These are phyloP conservation scores for Ophiognomonia clavigignenti-juglandacearum DNA, from an alignment of 2,329 filamentous ascomycete genomes.

Conservation along the genomic window DNA sequence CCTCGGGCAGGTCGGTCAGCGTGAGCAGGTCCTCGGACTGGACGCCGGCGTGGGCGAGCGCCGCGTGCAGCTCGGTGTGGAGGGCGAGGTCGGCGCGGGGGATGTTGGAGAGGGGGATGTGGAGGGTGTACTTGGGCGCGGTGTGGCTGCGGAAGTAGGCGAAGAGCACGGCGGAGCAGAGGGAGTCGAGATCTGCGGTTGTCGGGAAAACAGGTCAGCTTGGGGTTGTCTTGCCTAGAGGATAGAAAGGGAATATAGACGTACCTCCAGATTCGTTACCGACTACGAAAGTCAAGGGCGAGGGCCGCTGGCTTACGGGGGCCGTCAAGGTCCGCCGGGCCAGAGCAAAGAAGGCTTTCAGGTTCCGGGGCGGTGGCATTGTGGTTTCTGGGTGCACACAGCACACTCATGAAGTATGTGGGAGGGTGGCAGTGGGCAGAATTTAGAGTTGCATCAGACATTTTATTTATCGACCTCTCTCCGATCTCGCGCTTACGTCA, in stretches of 20 bases:
- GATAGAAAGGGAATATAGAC: neutral
- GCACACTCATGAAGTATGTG: too few relatives aligned
- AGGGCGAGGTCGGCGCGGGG: conserved; percentile 61
- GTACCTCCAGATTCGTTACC: conserved; percentile 64
- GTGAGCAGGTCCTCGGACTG: conserved; percentile 59
- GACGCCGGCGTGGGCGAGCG: conserved; percentile 58
- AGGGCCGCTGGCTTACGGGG: conserved; percentile 37
- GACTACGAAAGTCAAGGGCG: conserved; percentile 56
- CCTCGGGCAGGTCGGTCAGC: conserved; percentile 39
- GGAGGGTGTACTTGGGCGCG: conserved; percentile 44
- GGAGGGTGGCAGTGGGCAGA: too few relatives aligned
- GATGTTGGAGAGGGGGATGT: conserved; percentile 72
- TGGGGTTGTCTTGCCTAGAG: neutral
- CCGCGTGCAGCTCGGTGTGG: conserved; percentile 66
- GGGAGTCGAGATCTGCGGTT: conserved; percentile 71
- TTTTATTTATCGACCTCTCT: too few relatives aligned
- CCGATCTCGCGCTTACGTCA: too few relatives aligned
- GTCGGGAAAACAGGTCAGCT: neutral
- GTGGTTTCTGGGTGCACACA: too few relatives aligned
- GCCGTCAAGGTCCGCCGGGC: conserved; percentile 43
- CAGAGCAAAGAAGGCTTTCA: conserved; percentile 46
- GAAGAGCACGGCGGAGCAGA: conserved; percentile 68
- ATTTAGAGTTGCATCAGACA: too few relatives aligned
- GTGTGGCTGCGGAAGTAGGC: conserved; percentile 67
- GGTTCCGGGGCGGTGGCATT: conserved; percentile 21